Base-by-base conservation (phyloP, 23 red algal species). In the Gracilaria caudata region DNA sequence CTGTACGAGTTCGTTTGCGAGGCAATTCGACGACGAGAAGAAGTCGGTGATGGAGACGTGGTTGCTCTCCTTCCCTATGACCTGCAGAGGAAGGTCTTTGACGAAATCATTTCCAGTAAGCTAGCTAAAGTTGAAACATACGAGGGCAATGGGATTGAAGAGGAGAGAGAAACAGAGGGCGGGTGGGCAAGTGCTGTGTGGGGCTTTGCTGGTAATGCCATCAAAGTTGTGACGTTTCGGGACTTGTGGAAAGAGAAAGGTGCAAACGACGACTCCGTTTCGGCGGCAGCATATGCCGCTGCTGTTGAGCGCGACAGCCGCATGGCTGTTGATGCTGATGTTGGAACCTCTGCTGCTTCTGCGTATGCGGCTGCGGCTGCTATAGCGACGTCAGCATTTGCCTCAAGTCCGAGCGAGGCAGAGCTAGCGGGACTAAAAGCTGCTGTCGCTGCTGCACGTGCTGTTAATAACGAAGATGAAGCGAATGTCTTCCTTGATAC, bases 301-400 rank as follows among this genome's bases (percentile, higher is more conserved):
- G 75, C 87, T 7, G 60, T 80, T 17, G 63, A 70, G 9, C 37
- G 75, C 4, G 56, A 90, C n/a, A 49, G 35, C 8, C 49, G 73
- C 37, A 51, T 47, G 40, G 49, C 78, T 36, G 29, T 43, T 21
- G 55, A 58, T 79, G 80, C 53, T 11, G 79, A 79, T 39, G 73
- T 51, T 19, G 80, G 82, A 29, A 60, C 37, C 3, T 71, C 51
- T 38, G 80, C 77, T 38, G 88, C 88, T 45, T 57, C 46, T 12
- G 90, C 90, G 30, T 85, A 77, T 61, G 80, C 80, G 16, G 90
- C 79, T 32, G 90, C 90, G 8, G 64, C 80, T 7, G 90, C 90
- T 0, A 86, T 86, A 57, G 81, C 71, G 0, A 76, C 90, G 68
- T 68, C 68, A 16, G 65, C 80, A 28, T 59, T 80, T 33, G 70